Conservation (phyloP, 495 filamentous ascomycete species). For the Parachaetomium inaequale region DNA sequence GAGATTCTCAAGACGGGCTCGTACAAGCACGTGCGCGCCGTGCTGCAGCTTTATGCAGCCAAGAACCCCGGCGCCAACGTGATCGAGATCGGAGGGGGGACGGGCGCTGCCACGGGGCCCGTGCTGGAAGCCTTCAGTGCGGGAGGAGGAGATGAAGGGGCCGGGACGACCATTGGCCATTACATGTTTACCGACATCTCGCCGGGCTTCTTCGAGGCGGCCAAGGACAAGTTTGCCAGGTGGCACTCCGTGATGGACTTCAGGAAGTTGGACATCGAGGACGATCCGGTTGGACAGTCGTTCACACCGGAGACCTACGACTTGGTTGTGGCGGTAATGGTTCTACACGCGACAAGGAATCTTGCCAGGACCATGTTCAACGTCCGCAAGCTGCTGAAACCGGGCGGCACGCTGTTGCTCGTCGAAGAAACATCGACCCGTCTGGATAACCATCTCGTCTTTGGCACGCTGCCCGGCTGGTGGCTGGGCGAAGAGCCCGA, state of each 20-base stretch:
- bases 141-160: background rate
- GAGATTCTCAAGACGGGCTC: too few relatives aligned
- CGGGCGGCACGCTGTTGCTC: background rate
- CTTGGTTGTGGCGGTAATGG: constrained; percentile 50
- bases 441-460: background rate
- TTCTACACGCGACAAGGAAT: constrained; percentile 16
- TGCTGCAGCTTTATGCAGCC: too few relatives aligned
- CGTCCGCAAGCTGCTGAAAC: background rate
- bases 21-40: too few relatives aligned
- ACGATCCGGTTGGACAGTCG: constrained; percentile 42
- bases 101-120: too few relatives aligned
- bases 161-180: background rate
- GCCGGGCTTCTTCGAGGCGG: background rate
- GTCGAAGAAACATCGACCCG: background rate
- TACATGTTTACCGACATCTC: background rate
- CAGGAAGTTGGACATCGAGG: constrained; percentile 45
- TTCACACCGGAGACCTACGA: constrained; percentile 48
- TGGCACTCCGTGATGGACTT: constrained; percentile 39
- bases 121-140: too few relatives aligned
- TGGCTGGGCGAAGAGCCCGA: background rate
- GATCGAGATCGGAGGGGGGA: too few relatives aligned
- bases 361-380: background rate
- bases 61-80: too few relatives aligned
- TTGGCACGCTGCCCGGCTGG: background rate
- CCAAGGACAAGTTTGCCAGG: constrained; percentile 33